A percentile compares a stretch with the other conserved stretches of the same genome.
These are phyloP conservation scores for Lizanozyma gosingica DNA, from an alignment of 1,139 yeast species.

Conservation along the genomic window DNA sequence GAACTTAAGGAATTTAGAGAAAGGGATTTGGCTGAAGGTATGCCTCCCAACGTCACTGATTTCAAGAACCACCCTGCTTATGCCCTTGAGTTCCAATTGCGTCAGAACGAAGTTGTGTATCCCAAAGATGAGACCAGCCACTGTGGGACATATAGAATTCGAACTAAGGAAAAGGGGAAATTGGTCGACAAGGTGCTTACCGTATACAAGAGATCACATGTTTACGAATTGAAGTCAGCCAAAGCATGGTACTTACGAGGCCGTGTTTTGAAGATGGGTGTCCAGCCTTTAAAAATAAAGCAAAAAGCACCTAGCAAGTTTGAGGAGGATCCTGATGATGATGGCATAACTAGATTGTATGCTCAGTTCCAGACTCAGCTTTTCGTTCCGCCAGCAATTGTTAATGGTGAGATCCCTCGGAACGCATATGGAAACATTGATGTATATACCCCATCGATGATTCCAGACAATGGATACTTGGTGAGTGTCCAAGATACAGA, in stretches of 20 bases:
- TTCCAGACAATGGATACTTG: constrained; percentile 74
- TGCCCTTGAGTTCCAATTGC: constrained; percentile 67
- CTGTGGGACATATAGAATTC: constrained; percentile 61
- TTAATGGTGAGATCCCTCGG: constrained; percentile 58
- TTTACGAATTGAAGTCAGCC: constrained; percentile 58
- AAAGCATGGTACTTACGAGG: constrained; percentile 86
- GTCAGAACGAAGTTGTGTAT: constrained; percentile 59
- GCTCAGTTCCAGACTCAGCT: constrained; percentile 69
- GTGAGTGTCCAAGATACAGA: constrained; percentile 14
- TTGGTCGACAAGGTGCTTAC: constrained; percentile 31
- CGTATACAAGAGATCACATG: constrained; percentile 63
- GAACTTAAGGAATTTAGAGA: constrained; percentile 66
- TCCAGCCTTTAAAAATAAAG: constrained; percentile 48
- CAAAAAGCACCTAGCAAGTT: constrained; percentile 12
- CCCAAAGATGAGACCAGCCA: constrained; percentile 48
- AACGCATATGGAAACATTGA: constrained; percentile 82
- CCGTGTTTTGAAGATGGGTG: constrained; percentile 62
- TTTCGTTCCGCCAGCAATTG: constrained; percentile 57
- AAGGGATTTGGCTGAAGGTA: constrained; percentile 67
- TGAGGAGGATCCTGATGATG: constrained; percentile 36
- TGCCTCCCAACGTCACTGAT: constrained; percentile 79
- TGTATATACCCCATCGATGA: constrained; percentile 65
- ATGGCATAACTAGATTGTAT: constrained; percentile 47
- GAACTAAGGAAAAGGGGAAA: constrained; percentile 20
- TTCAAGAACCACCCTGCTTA: constrained; percentile 86